phyloP scores from a whole-genome alignment of 495 filamentous ascomycete genomes.

The Cenococcum geophilum region DNA sequence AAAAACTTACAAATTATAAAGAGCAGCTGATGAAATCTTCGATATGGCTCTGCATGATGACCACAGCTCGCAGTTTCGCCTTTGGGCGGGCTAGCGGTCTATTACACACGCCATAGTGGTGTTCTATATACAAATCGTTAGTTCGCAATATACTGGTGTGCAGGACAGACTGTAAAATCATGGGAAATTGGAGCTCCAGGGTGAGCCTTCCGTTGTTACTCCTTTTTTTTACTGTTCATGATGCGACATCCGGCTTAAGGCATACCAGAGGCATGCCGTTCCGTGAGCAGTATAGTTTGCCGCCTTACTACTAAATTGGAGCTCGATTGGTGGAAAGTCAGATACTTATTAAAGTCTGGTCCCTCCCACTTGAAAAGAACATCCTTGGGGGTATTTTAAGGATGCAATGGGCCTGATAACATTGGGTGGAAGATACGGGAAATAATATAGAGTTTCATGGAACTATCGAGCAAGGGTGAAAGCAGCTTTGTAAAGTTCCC shows the following conservation, averaged over 20 bases:
- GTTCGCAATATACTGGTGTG: too few species aligned
- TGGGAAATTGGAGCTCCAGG: not conserved
- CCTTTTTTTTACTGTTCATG: not conserved
- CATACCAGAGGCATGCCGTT: not conserved
- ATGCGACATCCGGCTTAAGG: not conserved
- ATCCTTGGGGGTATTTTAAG: not conserved
- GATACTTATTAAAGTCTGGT: not conserved
- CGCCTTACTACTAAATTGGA: not conserved
- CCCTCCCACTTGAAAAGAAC: slow-evolving; percentile 5
- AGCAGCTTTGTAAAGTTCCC: too few species aligned
- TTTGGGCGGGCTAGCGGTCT: slow-evolving; percentile 22
- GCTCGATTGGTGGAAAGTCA: not conserved
- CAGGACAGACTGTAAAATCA: not conserved
- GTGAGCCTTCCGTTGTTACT: not conserved
- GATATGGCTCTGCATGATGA: slow-evolving; percentile 33
- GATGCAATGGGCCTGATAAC: not conserved
- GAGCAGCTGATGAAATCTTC: slow-evolving; percentile 28
- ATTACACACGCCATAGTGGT: slow-evolving; percentile 33
- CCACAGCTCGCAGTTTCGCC: slow-evolving; percentile 24
- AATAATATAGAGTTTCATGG: not conserved
- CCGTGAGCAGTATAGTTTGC: too few species aligned
- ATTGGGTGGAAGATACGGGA: not conserved
- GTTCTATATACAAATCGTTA: slow-evolving; percentile 17
- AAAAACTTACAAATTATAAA: slow-evolving; percentile 26
- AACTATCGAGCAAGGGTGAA: too few species aligned